Base-by-base conservation (phyloP, 2,329 filamentous ascomycete species). In the Pseudocercospora eumusae region DNA sequence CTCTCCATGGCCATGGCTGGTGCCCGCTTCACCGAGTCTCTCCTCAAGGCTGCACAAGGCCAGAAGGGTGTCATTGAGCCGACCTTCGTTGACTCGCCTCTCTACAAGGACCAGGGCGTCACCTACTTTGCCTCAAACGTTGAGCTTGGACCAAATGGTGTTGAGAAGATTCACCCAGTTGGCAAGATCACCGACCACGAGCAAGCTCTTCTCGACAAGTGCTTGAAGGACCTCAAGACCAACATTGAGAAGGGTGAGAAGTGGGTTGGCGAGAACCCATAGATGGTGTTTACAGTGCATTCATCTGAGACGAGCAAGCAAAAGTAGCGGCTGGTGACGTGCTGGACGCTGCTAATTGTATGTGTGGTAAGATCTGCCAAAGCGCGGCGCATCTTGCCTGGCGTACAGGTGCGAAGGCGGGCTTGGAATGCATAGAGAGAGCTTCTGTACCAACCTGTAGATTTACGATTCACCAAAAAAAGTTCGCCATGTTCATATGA, bases 1-100 rank as follows among this genome's bases (percentile, higher is more conserved):
- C 90, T 98, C 73, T 97, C 92, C 83, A 99, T 99, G 93, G 93
- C 93, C 75, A 93, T 96, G 87, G 93, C 93, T 70, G 93, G 93
- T 82, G 86, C 85, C 68, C 85, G 86, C 71, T 88, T 89, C 80
- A 92, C 95, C 73, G 93, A 98, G 84, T 92, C 90, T 71, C 83
- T 99, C 74, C 90, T 99, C 81, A 93, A 92, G 81, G 95, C 95
- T 74, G 83, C 90, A 63, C 88, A 96, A 80, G 95, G 95, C 78
- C 88, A 96, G 86, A 95, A 93, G 87, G 92, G 92, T 77, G 89
- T 99, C 73, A 79, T 96, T 70, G 95, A 99, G 88, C 93, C 93
- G 72, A 93, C 93, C 67, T 99, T 96, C 75, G 93, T 99, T 76
- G 92, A 99, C 82, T 93, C 89, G 78, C 93, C 93, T 68, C 88